phyloP scores from a whole-genome alignment of 768 basidiomycete genomes.

The Agaricus subrufescens region DNA sequence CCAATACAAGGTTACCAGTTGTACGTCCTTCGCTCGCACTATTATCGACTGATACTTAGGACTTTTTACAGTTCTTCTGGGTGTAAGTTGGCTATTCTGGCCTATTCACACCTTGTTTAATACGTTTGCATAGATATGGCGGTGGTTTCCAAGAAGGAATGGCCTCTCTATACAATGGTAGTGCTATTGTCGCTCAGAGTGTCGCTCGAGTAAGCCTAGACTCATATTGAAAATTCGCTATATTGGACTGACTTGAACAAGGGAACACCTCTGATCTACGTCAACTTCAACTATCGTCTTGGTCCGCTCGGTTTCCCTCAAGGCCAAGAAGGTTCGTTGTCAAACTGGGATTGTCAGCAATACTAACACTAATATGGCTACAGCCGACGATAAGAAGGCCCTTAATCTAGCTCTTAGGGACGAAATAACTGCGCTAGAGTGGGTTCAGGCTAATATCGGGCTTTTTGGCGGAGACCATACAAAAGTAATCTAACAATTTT shows the following conservation, averaged over 20 bases:
- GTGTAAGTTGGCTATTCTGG: constrained; percentile 21
- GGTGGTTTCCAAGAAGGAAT: constrained; percentile 27
- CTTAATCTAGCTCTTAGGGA: constrained; percentile 46
- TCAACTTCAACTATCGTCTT: constrained; percentile 37
- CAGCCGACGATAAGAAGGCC: constrained; percentile 30
- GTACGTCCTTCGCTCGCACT: constrained; percentile 18
- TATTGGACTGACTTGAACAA: constrained; percentile 1
- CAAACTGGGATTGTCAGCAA: background rate
- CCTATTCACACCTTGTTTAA: background rate
- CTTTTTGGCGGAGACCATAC: constrained; percentile 52
- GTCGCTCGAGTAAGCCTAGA: constrained; percentile 24
- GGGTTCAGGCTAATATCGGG: constrained; percentile 57
- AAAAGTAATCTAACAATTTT: constrained; percentile 14
- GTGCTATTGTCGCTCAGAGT: constrained; percentile 30
- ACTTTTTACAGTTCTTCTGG: constrained; percentile 29
- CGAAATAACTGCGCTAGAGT: constrained; percentile 38
- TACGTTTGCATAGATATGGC: constrained; percentile 23
- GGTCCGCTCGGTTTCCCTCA: constrained; percentile 43
- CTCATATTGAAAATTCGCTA: background rate
- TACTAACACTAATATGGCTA: too few relatives aligned
- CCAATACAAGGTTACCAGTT: constrained; percentile 30
- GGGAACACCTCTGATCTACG: constrained; percentile 41
- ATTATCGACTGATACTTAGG: background rate
- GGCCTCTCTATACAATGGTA: constrained; percentile 26
- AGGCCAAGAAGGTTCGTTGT: constrained; percentile 28